Evolutionary conservation across 1,284 basidiomycete genomes (phyloP), one percentile per base, ranked within the genome.

Genomic region (Abortiporus biennis): DNA sequence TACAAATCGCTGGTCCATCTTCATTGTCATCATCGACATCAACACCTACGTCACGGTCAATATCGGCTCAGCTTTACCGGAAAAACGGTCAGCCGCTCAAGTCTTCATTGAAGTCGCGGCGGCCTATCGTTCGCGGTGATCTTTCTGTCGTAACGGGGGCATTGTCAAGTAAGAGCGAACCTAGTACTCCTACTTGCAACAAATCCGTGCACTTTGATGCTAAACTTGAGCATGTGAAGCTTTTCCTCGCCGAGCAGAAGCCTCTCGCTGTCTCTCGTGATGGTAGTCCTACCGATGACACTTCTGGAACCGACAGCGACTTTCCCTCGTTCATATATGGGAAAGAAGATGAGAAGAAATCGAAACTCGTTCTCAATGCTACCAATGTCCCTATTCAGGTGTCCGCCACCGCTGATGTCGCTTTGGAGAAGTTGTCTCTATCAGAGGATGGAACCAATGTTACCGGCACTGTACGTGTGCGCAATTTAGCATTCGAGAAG

Each of bases 31-130:
- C 6, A 15, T 31, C 17, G 17, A 38, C n/a, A 11, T 30, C 42
- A 12, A 20, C 13, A 3, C 31, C 43, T 21, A 43, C 38, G 4
- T 33, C 38, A 16, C 40, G 37, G 11, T 29, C 34, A 11, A 33
- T 36, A 8, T 47, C 48, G 9, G 32, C 38, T 20, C 19, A 22
- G 8, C 55, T 85, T 44, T 66, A 89, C 25, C 78, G 92, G 45
- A 96, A 95, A 63, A 96, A 96, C 66, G 92, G 93, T 24, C 86
- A 96, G 65, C 80, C 90, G 1, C 79, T 98, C 58, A 93, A 93
- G 62, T 84, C 92, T 2, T 93, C 92, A 2, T 74, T 98, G 53
- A 96, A 96, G 67, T 70, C 76, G 13, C 58, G 74, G 72, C 46
- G 74, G 69, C 52, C 76, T 69, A 29, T 63, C 63, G 39, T 61